A percentile compares a stretch with the other conserved stretches of the same genome.
Conservation (phyloP, 2,329 filamentous ascomycete species). For the Fusarium sp. region DNA sequence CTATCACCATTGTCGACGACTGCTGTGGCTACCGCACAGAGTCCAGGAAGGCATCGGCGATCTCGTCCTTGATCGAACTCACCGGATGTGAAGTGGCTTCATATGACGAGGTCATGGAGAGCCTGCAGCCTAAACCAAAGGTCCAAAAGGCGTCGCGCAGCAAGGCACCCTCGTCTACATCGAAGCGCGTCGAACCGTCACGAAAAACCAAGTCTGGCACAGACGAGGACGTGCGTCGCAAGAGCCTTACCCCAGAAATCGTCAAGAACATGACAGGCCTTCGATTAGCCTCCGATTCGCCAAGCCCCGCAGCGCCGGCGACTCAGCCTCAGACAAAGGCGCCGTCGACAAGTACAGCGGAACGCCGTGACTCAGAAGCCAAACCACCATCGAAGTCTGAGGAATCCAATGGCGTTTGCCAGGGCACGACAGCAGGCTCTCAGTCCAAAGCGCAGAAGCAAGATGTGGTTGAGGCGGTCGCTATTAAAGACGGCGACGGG, state of each 20-base stretch:
- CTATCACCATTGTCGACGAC: constrained; percentile 90
- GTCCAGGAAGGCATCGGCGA: constrained; percentile 77
- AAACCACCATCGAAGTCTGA: constrained; percentile 32
- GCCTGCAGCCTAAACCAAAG: constrained; percentile 41
- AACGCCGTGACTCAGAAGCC: constrained; percentile 31
- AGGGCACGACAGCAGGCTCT: background rate
- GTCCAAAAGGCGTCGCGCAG: constrained; percentile 11
- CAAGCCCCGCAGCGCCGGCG: constrained; percentile 35
- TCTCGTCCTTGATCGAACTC: constrained; percentile 80
- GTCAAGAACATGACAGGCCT: constrained; percentile 53
- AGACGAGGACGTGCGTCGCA: constrained; percentile 26
- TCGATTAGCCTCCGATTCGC: constrained; percentile 48
- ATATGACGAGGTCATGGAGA: constrained; percentile 70
- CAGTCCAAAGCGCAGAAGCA: constrained; percentile 1
- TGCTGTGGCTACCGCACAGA: constrained; percentile 87
- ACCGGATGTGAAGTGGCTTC: constrained; percentile 80
- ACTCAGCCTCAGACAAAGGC: constrained; percentile 43
- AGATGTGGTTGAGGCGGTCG: constrained; percentile 9
- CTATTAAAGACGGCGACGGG: constrained; percentile 27
- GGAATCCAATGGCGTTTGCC: constrained; percentile 29
- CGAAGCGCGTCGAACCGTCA: constrained; percentile 27
- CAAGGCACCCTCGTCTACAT: constrained; percentile 19
- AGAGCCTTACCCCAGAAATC: constrained; percentile 50
- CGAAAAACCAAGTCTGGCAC: constrained; percentile 16
- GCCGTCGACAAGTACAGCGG: constrained; percentile 36